These are phyloP conservation scores for Saccharata proteae DNA, from an alignment of 2,329 filamentous ascomycete species.

Conservation along the genomic window DNA sequence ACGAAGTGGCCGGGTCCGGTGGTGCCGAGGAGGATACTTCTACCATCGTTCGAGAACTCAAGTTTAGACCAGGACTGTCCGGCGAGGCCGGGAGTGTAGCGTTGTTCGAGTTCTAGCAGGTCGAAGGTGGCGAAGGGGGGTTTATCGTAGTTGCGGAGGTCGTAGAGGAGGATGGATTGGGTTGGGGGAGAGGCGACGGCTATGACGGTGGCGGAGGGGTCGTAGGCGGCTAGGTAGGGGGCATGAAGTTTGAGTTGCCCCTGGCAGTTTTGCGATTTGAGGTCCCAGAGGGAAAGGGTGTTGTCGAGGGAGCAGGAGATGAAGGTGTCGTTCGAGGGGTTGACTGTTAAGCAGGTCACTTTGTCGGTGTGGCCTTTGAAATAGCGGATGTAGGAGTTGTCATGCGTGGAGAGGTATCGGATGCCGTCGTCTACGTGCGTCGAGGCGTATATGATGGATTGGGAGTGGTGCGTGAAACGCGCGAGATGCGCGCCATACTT, in stretches of 20 bases:
- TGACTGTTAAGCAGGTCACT: conserved; percentile 74
- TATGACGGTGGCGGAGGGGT: conserved; percentile 85
- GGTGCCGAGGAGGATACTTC: conserved; percentile 71
- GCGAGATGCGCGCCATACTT: conserved; percentile 95
- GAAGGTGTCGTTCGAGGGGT: conserved; percentile 80
- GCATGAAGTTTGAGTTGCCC: conserved; percentile 70
- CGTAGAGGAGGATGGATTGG: conserved; percentile 76
- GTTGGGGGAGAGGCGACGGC: conserved; percentile 75
- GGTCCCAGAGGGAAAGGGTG: conserved; percentile 83
- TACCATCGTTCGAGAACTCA: conserved; percentile 94
- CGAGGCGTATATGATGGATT: conserved; percentile 87
- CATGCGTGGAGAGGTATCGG: conserved; percentile 79
- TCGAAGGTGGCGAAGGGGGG: conserved; percentile 81
- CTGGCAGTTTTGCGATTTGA: conserved; percentile 65
- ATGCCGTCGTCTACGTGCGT: conserved; percentile 90
- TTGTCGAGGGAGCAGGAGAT: conserved; percentile 85
- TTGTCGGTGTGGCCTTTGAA: conserved; percentile 80
- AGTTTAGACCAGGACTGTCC: conserved; percentile 65
- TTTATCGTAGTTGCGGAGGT: conserved; percentile 87
- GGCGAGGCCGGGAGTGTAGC: conserved; percentile 28
- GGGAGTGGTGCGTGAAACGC: conserved; percentile 83
- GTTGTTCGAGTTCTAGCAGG: conserved; percentile 52
- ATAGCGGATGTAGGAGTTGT: conserved; percentile 93
- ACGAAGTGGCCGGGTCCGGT: conserved; percentile 78
- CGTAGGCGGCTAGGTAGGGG: conserved; percentile 76